These are phyloP conservation scores for Prosopis cineraria DNA, from an alignment of 306 rosid species.

Conservation along the genomic window DNA sequence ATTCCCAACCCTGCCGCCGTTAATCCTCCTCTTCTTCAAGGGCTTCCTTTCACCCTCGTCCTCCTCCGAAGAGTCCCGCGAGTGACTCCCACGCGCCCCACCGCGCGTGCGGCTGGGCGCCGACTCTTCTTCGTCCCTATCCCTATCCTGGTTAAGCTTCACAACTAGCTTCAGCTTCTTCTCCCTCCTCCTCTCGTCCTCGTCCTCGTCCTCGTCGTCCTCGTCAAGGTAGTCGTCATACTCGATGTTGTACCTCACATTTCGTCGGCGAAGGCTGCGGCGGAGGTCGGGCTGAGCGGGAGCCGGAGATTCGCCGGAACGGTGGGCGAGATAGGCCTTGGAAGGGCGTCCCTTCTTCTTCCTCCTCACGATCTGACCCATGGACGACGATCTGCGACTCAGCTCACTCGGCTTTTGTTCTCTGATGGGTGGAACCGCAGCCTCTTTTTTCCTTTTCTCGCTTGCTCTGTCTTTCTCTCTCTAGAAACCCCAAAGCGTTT, in stretches of 20 bases:
- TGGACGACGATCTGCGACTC: slow-evolving; percentile 28
- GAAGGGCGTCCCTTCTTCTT: slow-evolving; percentile 98
- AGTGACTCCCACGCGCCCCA: slow-evolving; percentile 48
- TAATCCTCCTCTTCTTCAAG: slow-evolving; percentile 52
- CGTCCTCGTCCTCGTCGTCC: slow-evolving; percentile 78
- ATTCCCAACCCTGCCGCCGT: slow-evolving; percentile 37
- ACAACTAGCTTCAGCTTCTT: slow-evolving; percentile 88
- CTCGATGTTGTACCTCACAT: slow-evolving; percentile 88
- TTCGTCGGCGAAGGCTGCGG: slow-evolving; percentile 88
- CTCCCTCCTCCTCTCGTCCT: slow-evolving; percentile 69
- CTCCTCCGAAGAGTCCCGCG: slow-evolving; percentile 43
- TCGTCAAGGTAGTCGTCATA: slow-evolving; percentile 80
- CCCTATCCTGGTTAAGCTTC: slow-evolving; percentile 68
- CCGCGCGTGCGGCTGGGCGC: slow-evolving; percentile 31
- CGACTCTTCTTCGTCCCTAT: slow-evolving; percentile 43
- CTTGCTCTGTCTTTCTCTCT: slow-evolving; percentile 8
- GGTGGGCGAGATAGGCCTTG: slow-evolving; percentile 93
- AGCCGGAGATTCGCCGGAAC: slow-evolving; percentile 54
- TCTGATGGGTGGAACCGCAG: background rate
- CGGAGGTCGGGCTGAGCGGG: slow-evolving; percentile 53
- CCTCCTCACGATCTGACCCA: slow-evolving; percentile 99
- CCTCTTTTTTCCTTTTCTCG: background rate
- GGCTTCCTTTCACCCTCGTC: slow-evolving; percentile 51
- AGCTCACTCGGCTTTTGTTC: slow-evolving; percentile 11
- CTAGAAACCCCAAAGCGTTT: background rate